These are phyloP conservation scores for Scutellaria galericulata DNA, from an alignment of 257 asterid species.

Conservation along the genomic window DNA sequence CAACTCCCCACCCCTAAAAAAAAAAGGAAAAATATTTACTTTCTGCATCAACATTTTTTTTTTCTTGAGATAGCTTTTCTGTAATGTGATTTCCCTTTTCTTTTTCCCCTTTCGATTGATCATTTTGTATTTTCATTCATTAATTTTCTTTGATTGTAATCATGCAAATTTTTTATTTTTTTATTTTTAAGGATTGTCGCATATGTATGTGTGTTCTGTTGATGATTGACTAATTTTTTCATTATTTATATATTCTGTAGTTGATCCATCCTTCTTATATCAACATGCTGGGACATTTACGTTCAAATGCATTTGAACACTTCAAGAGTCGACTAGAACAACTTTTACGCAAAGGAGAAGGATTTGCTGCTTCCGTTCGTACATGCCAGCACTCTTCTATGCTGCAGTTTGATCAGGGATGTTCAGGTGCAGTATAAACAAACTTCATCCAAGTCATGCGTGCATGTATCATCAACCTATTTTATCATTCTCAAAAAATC, in stretches of 20 bases:
- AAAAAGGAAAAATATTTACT: too few relatives aligned
- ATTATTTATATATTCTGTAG: slow-evolving; percentile 39
- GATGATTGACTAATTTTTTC: slow-evolving; percentile 22
- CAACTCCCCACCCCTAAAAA: too few relatives aligned
- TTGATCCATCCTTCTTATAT: slow-evolving; percentile 57
- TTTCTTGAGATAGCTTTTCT: too few relatives aligned
- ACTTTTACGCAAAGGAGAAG: slow-evolving; percentile 51
- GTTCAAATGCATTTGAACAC: slow-evolving; percentile 45
- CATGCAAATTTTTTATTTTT: background rate
- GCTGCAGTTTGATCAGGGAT: slow-evolving; percentile 57
- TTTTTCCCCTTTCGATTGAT: too few relatives aligned
- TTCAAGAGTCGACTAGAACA: slow-evolving; percentile 50
- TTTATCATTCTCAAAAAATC: background rate
- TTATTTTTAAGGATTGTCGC: background rate
- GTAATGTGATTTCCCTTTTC: too few relatives aligned
- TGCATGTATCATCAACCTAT: slow-evolving; percentile 2
- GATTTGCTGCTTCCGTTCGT: slow-evolving; percentile 57
- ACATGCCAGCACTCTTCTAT: slow-evolving; percentile 45
- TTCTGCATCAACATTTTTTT: too few relatives aligned
- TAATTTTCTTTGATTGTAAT: background rate
- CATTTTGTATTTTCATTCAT: too few relatives aligned
- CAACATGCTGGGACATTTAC: slow-evolving; percentile 57
- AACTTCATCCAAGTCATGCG: background rate
- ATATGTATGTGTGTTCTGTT: background rate
- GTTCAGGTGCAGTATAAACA: slow-evolving; percentile 51